phyloP scores from a whole-genome alignment of 176 grass and related monocot genomes.

The Cenchrus americanus region DNA sequence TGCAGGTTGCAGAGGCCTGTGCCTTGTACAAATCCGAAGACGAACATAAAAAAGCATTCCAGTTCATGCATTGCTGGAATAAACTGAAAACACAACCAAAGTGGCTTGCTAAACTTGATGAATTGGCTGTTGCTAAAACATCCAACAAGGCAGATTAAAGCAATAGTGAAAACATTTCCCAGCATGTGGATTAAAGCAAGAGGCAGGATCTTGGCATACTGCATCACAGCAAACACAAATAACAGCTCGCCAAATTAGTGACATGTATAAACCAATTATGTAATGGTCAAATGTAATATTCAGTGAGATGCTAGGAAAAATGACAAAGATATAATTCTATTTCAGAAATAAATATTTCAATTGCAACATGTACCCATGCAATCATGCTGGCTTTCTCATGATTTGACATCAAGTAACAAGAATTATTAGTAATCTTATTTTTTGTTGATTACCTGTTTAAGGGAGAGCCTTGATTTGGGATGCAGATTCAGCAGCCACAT shows the following conservation, averaged over 20 bases:
- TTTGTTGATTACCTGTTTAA: conserved; percentile 53
- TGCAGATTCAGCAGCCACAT: conserved; percentile 89
- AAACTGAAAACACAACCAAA: too few relatives aligned
- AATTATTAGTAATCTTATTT: too few relatives aligned
- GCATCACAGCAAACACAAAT: conserved; percentile 33
- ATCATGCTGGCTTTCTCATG: background rate
- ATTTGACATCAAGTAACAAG: background rate
- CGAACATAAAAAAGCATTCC: too few relatives aligned
- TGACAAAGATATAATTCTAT: background rate
- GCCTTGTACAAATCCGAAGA: too few relatives aligned
- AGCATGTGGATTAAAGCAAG: conserved; percentile 73
- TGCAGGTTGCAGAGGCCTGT: too few relatives aligned
- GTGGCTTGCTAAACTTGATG: too few relatives aligned
- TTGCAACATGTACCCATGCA: too few relatives aligned
- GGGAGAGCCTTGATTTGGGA: conserved; percentile 70
- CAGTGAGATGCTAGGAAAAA: background rate
- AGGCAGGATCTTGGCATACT: conserved; percentile 69
- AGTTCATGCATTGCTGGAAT: too few relatives aligned
- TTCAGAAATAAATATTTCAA: background rate
- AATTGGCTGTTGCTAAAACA: too few relatives aligned
- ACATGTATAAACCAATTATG: background rate
- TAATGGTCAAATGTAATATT: background rate
- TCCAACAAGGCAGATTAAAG: too few relatives aligned
- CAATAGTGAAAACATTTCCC: conserved; percentile 88
- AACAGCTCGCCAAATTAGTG: background rate